Percentiles rank a stretch among this genome's conserved stretches.
Conservation (phyloP, 805 yeast genomes). For the Hanseniaspora thailandica region DNA sequence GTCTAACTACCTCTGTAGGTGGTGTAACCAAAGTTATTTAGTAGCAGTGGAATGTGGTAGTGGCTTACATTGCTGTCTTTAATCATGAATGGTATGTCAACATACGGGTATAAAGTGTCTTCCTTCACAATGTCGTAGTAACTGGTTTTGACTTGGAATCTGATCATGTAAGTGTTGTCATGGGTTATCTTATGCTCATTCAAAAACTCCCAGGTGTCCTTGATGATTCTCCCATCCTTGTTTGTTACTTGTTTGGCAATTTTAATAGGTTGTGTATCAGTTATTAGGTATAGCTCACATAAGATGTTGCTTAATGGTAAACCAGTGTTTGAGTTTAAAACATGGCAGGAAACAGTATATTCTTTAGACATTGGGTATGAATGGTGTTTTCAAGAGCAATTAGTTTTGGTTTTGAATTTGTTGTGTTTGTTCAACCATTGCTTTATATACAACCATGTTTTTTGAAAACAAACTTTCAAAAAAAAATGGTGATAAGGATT, state of each 20-base stretch:
- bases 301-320: slow-evolving; percentile 69
- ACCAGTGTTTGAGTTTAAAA: slow-evolving; percentile 74
- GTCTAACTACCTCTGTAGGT: slow-evolving; percentile 76
- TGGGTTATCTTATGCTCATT: slow-evolving; percentile 26
- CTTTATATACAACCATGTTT: too few species aligned
- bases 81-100: slow-evolving; percentile 66
- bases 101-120: slow-evolving; percentile 72
- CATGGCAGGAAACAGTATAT: slow-evolving; percentile 68
- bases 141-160: slow-evolving; percentile 65
- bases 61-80: slow-evolving; percentile 50
- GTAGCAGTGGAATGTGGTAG: slow-evolving; percentile 77
- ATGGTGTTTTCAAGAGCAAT: too few species aligned
- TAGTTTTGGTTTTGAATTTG: not conserved
- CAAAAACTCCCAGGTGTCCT: slow-evolving; percentile 47
- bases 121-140: slow-evolving; percentile 30
- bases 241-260: slow-evolving; percentile 64
- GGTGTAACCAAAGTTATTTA: slow-evolving; percentile 78
- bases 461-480: not conserved
- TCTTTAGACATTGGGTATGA: too few species aligned
- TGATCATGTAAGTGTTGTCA: slow-evolving; percentile 62
- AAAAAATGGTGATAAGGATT: not conserved
- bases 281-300: slow-evolving; percentile 42
- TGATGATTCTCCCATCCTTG: slow-evolving; percentile 63
- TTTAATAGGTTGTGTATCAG: slow-evolving; percentile 20
- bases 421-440: not conserved